phyloP scores from a whole-genome alignment of 129 eudicot species.

The Flaveria bidentis region DNA sequence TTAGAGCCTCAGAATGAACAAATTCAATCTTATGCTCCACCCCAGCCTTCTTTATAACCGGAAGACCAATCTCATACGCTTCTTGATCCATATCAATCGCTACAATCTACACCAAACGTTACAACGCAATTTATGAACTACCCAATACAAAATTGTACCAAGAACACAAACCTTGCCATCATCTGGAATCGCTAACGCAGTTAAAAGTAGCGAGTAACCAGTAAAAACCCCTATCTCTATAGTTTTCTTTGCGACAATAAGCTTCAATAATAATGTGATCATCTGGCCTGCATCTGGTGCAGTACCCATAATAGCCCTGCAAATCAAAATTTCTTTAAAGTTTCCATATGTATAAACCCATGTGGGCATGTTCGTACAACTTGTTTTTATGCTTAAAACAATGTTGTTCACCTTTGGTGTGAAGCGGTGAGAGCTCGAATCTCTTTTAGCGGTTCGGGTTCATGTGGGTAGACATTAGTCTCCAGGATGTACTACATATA shows the following conservation, averaged over 20 bases:
- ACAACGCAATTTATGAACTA: background rate
- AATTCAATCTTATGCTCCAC: slow-evolving; percentile 47
- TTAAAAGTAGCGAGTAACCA: slow-evolving; percentile 43
- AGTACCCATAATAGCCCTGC: slow-evolving; percentile 41
- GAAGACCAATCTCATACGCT: slow-evolving; percentile 37
- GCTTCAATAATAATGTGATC: slow-evolving; percentile 33
- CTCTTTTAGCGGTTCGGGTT: slow-evolving; percentile 55
- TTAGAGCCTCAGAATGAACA: slow-evolving; percentile 38
- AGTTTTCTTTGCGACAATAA: slow-evolving; percentile 25
- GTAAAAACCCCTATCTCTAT: slow-evolving; percentile 51
- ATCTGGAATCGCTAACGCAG: slow-evolving; percentile 45
- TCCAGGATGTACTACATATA: slow-evolving; percentile 45
- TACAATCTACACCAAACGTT: slow-evolving; percentile 31
- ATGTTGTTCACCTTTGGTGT: slow-evolving; percentile 48
- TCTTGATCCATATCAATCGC: slow-evolving; percentile 35
- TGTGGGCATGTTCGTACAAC: background rate
- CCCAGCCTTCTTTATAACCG: slow-evolving; percentile 36
- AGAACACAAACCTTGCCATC: slow-evolving; percentile 44
- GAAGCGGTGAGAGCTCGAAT: slow-evolving; percentile 45
- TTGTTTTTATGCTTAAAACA: background rate
- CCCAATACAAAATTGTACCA: background rate
- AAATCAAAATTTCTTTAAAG: slow-evolving; percentile 3
- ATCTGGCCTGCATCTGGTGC: slow-evolving; percentile 44
- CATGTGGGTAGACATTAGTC: slow-evolving; percentile 64
- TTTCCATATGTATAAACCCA: background rate